Percentiles rank a stretch among this genome's conserved stretches.
phyloP scores from a whole-genome alignment of 345 rosid genomes.

The Anacardium occidentale region DNA sequence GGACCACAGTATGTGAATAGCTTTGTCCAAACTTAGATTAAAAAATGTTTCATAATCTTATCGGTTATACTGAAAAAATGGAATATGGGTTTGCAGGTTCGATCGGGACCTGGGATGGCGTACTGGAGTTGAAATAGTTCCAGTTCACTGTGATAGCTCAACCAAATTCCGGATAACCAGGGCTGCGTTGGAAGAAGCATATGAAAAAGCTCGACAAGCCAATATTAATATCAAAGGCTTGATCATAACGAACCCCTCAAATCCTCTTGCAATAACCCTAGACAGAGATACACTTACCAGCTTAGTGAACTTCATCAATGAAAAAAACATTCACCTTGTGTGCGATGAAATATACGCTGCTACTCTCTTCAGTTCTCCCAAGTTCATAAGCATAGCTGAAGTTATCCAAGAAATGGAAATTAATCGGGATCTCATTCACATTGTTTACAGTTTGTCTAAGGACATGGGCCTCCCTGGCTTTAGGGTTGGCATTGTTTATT shows the following conservation, averaged over 20 bases:
- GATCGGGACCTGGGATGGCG: conserved; percentile 82
- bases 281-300: conserved; percentile 45
- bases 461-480: conserved; percentile 93
- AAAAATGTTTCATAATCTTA: neutral
- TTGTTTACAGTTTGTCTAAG: conserved; percentile 80
- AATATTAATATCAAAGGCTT: conserved; percentile 67
- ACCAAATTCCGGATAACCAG: conserved; percentile 56
- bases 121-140: conserved; percentile 62
- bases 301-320: conserved; percentile 51
- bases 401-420: conserved; percentile 45
- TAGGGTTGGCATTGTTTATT: conserved; percentile 75
- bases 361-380: conserved; percentile 52
- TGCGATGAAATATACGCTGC: conserved; percentile 83
- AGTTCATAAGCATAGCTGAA: conserved; percentile 66
- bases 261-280: conserved; percentile 73
- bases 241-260: conserved; percentile 77
- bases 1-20: neutral
- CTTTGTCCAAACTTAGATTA: no score
- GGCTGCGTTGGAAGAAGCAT: conserved; percentile 57
- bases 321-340: conserved; percentile 65
- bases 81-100: conserved; percentile 45
- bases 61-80: neutral
- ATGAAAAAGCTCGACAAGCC: conserved; percentile 40
- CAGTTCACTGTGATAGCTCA: conserved; percentile 67
- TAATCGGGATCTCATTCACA: conserved; percentile 62